These are phyloP conservation scores for Sarcocystis neurona DNA, from an alignment of 169 alveolate species.

Conservation along the genomic window DNA sequence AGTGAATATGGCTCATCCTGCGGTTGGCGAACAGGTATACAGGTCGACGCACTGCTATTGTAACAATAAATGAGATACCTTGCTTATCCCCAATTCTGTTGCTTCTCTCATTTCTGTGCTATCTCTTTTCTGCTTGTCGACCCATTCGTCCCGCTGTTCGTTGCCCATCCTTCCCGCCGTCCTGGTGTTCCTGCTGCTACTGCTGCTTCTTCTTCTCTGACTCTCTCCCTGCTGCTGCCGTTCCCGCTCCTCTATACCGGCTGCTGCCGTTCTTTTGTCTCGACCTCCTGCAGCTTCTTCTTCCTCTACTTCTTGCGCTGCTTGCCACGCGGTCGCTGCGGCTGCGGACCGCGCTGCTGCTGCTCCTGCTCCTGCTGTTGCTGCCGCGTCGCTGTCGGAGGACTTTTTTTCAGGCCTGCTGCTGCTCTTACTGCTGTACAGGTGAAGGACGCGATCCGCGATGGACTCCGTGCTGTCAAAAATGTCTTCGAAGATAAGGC, in stretches of 20 bases:
- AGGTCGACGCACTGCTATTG: no score
- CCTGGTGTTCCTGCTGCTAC: neutral
- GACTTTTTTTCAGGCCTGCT: neutral
- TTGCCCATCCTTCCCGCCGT: neutral
- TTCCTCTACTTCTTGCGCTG: neutral
- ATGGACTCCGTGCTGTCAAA: constrained; percentile 96
- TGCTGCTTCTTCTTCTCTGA: neutral
- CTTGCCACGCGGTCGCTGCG: neutral
- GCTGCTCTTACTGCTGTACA: constrained; percentile 19
- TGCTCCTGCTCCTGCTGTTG: neutral
- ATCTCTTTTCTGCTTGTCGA: neutral
- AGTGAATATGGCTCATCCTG: no score
- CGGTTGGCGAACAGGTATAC: no score
- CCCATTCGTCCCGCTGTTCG: neutral
- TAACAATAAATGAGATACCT: no score
- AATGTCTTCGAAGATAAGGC: constrained; percentile 94
- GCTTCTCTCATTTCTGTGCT: neutral
- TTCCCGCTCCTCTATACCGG: neutral
- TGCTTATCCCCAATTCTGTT: no score
- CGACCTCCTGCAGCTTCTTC: no score
- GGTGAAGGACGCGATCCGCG: constrained; percentile 96
- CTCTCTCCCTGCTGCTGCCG: neutral
- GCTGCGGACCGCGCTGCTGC: no score
- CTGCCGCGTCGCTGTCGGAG: neutral
- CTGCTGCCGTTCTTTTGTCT: no score